phyloP scores from a whole-genome alignment of 2,329 filamentous ascomycete genomes.

The Phaeophleospora eucalypticola region DNA sequence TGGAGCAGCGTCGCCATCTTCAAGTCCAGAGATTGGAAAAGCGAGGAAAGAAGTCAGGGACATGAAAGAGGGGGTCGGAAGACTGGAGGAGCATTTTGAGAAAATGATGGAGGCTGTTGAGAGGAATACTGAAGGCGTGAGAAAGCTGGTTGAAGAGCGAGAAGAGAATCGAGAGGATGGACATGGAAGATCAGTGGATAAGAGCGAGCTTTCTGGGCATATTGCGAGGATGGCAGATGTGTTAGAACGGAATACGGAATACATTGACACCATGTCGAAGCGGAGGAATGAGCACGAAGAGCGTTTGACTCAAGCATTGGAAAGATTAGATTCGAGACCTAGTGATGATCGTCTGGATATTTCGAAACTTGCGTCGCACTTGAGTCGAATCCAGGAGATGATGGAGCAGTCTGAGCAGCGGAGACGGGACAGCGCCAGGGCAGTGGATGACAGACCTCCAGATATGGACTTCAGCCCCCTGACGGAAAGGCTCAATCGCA shows the following conservation, averaged over 20 bases:
- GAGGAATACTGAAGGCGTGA: conserved; percentile 24
- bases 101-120: conserved; percentile 25
- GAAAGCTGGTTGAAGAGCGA: conserved; percentile 13
- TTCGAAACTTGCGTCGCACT: conserved; percentile 24
- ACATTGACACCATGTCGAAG: conserved; percentile 22
- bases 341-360: conserved; percentile 21
- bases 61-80: conserved; percentile 14
- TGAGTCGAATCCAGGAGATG: conserved; percentile 27
- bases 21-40: conserved; percentile 13
- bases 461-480: conserved; percentile 21
- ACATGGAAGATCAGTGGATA: conserved; percentile 1
- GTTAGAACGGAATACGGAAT: conserved; percentile 21
- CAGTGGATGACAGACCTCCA: background rate
- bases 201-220: conserved; percentile 18
- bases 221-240: conserved; percentile 23
- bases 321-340: conserved; percentile 11
- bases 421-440: conserved; percentile 14
- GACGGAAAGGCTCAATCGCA: conserved; percentile 18
- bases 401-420: conserved; percentile 20
- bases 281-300: conserved; percentile 28
- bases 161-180: background rate
- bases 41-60: conserved; percentile 15
- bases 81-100: conserved; percentile 25
- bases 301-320: conserved; percentile 19
- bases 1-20: conserved; percentile 12